phyloP scores from a whole-genome alignment of 1,284 basidiomycete genomes.

The Coniferiporia sulphurascens region DNA sequence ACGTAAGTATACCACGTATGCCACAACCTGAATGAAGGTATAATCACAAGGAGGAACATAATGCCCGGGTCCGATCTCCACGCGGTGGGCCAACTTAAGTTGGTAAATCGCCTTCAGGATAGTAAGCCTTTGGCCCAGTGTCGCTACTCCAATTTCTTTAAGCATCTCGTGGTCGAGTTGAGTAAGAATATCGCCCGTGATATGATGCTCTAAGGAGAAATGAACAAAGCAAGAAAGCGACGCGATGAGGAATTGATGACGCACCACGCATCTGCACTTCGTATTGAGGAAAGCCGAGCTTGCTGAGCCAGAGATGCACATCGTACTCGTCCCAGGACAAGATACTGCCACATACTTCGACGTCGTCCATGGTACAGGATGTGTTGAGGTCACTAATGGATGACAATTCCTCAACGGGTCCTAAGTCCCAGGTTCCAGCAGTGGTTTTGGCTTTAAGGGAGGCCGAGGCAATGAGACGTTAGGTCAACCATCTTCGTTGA shows the following conservation, averaged over 20 bases:
- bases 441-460: no score
- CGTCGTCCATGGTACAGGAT: background rate
- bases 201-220: slow-evolving; percentile 70
- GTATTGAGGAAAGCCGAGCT: slow-evolving; percentile 78
- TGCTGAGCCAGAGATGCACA: slow-evolving; percentile 65
- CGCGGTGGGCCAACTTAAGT: slow-evolving; percentile 75
- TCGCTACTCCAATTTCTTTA: slow-evolving; percentile 81
- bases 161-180: slow-evolving; percentile 77
- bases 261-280: slow-evolving; percentile 64
- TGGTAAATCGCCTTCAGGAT: slow-evolving; percentile 89
- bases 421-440: no score
- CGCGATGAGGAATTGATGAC: slow-evolving; percentile 18
- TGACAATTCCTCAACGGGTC: no score
- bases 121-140: slow-evolving; percentile 81
- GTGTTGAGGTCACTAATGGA: background rate
- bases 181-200: slow-evolving; percentile 84
- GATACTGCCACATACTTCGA: slow-evolving; percentile 36
- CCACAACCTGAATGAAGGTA: slow-evolving; percentile 26
- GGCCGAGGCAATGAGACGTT: no score
- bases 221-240: slow-evolving; percentile 13
- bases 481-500: no score
- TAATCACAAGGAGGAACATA: slow-evolving; percentile 81
- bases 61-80: slow-evolving; percentile 80
- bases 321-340: slow-evolving; percentile 73
- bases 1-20: background rate